Evolutionary conservation across 495 filamentous ascomycete genomes (phyloP), one percentile per base, ranked within the genome.

Genomic region (Tuber borchii): DNA sequence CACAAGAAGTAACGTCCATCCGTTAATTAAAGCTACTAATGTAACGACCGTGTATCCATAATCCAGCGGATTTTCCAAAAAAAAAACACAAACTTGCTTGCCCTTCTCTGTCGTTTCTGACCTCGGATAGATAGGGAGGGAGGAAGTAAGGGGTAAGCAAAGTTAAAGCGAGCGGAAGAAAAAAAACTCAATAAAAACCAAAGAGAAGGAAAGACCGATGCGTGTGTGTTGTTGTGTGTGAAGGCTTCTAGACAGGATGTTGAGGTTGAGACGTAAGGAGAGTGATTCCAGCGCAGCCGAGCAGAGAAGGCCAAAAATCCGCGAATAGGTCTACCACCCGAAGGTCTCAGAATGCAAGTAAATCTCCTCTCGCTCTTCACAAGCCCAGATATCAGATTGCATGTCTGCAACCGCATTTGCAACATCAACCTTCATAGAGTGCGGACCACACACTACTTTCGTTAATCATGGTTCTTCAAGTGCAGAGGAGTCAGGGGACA

Each of bases 271-370:
- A 8, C 14, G 26, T 7, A 34, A 17, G 56, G 26, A 65, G 56
- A 34, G 56, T 65, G 26, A 19, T 17, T 34, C 34, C 56, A 65
- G 56, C 14, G 7, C 56, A 34, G 56, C 56, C 34, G 4, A 34
- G 56, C 26, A 31, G 56, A 31, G 26, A 65, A 65, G 26, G 17
- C 14, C 14, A 31, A 5, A 12, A 34, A 17, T 4, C 56, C 14
- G 26, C 31, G 56, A 65, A 65, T 9, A 65, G 26, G 56, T 71
- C 68, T 82, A 83, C 81, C 81, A 83, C 40, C 82, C 82, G 68
- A 83, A 83, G 1, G 81, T 97, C 87, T 98, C 95, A 17, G 94
- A 91, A 87, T 97, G 95, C 84, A 98, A 83, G 83, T 93, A 97
- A 75, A 98, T 91, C 88, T 98, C 95, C 82, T 97, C 95, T 69